phyloP scores from a whole-genome alignment of 2,329 filamentous ascomycete genomes.

The Arthroderma uncinatum region DNA sequence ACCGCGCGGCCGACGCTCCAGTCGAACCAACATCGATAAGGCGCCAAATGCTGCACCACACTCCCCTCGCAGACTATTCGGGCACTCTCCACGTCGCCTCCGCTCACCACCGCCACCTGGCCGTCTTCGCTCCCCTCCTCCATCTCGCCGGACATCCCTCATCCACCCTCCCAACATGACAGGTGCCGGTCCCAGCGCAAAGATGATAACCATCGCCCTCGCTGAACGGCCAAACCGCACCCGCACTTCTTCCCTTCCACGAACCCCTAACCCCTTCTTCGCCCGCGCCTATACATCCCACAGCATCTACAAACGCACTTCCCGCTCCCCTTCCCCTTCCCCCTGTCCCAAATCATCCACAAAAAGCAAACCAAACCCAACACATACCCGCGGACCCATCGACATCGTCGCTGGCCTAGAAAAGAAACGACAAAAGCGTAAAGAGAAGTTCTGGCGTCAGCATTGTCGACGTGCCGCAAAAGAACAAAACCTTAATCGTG shows the following conservation, averaged over 20 bases:
- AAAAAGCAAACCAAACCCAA: conserved; percentile 30
- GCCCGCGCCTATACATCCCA: conserved; percentile 13
- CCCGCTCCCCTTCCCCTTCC: conserved; percentile 16
- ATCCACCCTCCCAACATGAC: conserved; percentile 33
- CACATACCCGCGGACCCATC: conserved; percentile 80
- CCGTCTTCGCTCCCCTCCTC: conserved; percentile 40
- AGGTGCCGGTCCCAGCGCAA: conserved; percentile 38
- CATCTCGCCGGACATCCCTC: conserved; percentile 33
- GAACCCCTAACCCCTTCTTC: conserved; percentile 60
- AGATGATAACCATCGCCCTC: conserved; percentile 37
- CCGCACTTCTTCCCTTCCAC: conserved; percentile 77
- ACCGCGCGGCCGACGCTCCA: conserved; percentile 16
- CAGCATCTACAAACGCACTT: conserved; percentile 5
- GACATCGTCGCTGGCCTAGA: conserved; percentile 96
- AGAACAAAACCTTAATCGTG: conserved; percentile 47
- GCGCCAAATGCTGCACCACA: conserved; percentile 54
- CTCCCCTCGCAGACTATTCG: conserved; percentile 47
- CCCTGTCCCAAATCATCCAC: conserved; percentile 13
- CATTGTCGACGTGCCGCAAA: conserved; percentile 73
- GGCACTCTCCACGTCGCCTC: conserved; percentile 58
- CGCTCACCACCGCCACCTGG: conserved; percentile 60
- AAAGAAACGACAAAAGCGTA: conserved; percentile 81
- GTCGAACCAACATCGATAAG: conserved; percentile 38
- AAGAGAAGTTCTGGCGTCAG: conserved; percentile 84
- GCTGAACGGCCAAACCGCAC: conserved; percentile 56